A percentile compares a stretch with the other conserved stretches of the same genome.
Conservation (phyloP, 2,329 filamentous ascomycete species). For the Hortaea werneckii region DNA sequence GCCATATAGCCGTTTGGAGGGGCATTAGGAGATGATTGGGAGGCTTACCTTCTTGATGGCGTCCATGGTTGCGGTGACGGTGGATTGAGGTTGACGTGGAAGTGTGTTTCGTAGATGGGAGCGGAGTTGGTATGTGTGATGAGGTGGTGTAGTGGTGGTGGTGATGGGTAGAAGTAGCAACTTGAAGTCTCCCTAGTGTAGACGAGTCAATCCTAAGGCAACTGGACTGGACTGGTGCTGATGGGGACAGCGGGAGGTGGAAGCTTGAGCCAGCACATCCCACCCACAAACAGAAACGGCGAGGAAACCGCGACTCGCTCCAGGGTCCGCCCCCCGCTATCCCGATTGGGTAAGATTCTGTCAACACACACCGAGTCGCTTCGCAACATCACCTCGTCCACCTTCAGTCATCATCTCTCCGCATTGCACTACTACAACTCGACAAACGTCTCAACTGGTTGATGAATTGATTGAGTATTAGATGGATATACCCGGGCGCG, state of each 20-base stretch:
- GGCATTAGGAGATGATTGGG: conserved; percentile 17
- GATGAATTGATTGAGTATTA: too few relatives aligned
- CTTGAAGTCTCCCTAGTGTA: not conserved
- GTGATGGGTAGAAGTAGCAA: not conserved
- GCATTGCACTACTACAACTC: too few relatives aligned
- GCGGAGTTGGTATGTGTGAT: not conserved
- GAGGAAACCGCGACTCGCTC: not conserved
- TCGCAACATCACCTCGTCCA: not conserved
- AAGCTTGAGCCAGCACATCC: not conserved
- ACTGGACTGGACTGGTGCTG: too few relatives aligned
- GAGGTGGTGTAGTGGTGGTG: not conserved
- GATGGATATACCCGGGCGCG: too few relatives aligned
- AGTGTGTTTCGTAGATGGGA: not conserved
- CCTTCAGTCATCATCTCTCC: too few relatives aligned
- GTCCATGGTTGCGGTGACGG: conserved; percentile 26
- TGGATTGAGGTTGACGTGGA: not conserved
- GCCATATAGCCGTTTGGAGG: not conserved
- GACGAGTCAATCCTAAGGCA: too few relatives aligned
- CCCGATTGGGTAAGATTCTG: not conserved
- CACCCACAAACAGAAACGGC: not conserved
- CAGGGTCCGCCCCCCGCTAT: not conserved
- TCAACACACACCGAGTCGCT: not conserved
- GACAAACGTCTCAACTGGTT: too few relatives aligned
- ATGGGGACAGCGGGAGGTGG: not conserved
- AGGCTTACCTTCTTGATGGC: conserved; percentile 33